Conservation (phyloP, 1,139 yeast species). For the Maudiozyma humilis region DNA sequence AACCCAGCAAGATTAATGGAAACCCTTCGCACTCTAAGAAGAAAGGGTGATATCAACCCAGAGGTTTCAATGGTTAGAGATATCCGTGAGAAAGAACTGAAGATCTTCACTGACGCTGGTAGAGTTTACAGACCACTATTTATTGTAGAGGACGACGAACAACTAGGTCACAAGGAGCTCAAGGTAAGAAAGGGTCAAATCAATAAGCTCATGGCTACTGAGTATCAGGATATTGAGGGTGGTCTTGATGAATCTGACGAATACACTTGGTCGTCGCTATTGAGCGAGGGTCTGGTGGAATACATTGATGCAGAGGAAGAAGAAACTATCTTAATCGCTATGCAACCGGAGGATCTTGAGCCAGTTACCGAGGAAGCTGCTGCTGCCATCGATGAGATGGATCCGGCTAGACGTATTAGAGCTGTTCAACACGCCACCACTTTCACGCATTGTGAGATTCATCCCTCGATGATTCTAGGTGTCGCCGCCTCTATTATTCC, state of each 20-base stretch:
- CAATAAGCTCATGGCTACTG: slow-evolving; percentile 57
- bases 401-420: slow-evolving; percentile 74
- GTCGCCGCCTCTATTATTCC: slow-evolving; percentile 98
- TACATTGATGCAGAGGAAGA: slow-evolving; percentile 97
- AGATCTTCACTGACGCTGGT: slow-evolving; percentile 96
- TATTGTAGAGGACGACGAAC: slow-evolving; percentile 78
- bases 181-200: slow-evolving; percentile 80
- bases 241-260: slow-evolving; percentile 50
- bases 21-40: slow-evolving; percentile 83
- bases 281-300: slow-evolving; percentile 81
- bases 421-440: slow-evolving; percentile 69
- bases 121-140: slow-evolving; percentile 93
- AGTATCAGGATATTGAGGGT: slow-evolving; percentile 44
- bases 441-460: slow-evolving; percentile 97
- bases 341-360: slow-evolving; percentile 95
- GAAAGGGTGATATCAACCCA: slow-evolving; percentile 92
- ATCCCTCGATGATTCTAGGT: slow-evolving; percentile 97
- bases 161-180: slow-evolving; percentile 63
- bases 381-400: slow-evolving; percentile 33
- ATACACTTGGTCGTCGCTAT: slow-evolving; percentile 79
- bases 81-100: slow-evolving; percentile 91
- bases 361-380: slow-evolving; percentile 46
- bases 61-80: slow-evolving; percentile 96
- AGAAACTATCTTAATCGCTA: slow-evolving; percentile 95
- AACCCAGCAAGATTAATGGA: slow-evolving; percentile 88